A percentile compares a stretch with the other conserved stretches of the same genome.
phyloP scores from a whole-genome alignment of 2,329 filamentous ascomycete species.

The Exophiala xenobiotica region DNA sequence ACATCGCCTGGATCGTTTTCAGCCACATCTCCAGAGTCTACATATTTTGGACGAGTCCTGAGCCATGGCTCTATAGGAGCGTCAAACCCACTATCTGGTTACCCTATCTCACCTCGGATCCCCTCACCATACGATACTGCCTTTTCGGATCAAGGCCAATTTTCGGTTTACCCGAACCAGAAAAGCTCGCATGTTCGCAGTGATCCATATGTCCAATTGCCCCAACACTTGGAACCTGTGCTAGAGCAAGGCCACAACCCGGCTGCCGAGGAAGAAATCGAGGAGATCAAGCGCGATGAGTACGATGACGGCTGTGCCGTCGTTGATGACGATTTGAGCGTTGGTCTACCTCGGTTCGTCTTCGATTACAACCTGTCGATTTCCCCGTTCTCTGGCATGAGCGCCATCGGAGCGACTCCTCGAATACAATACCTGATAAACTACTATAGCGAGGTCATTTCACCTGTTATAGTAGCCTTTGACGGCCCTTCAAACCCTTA shows the following conservation, averaged over 20 bases:
- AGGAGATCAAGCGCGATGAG: constrained; percentile 11
- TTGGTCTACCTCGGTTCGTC: constrained; percentile 8
- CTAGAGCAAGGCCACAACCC: background rate
- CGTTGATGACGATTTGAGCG: constrained; percentile 16
- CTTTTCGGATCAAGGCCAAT: constrained; percentile 7
- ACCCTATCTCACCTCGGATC: constrained; percentile 12
- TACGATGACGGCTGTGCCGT: constrained; percentile 20
- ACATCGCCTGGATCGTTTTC: constrained; percentile 15
- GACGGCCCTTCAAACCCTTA: constrained; percentile 85
- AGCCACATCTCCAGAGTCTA: constrained; percentile 13
- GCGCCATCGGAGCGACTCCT: constrained; percentile 61
- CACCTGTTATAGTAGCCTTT: constrained; percentile 86
- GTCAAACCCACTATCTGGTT: background rate
- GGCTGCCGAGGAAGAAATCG: constrained; percentile 33
- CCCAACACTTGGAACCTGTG: constrained; percentile 4
- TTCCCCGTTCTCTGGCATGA: constrained; percentile 21
- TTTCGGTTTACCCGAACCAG: constrained; percentile 2
- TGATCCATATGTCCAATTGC: constrained; percentile 2
- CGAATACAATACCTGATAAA: constrained; percentile 87
- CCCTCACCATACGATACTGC: constrained; percentile 7
- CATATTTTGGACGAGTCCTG: constrained; percentile 18
- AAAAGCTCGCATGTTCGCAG: background rate
- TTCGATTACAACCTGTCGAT: constrained; percentile 19
- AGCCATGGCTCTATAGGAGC: constrained; percentile 10
- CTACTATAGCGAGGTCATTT: constrained; percentile 91